phyloP scores from a whole-genome alignment of 768 basidiomycete species.

The Dioszegia crocea region DNA sequence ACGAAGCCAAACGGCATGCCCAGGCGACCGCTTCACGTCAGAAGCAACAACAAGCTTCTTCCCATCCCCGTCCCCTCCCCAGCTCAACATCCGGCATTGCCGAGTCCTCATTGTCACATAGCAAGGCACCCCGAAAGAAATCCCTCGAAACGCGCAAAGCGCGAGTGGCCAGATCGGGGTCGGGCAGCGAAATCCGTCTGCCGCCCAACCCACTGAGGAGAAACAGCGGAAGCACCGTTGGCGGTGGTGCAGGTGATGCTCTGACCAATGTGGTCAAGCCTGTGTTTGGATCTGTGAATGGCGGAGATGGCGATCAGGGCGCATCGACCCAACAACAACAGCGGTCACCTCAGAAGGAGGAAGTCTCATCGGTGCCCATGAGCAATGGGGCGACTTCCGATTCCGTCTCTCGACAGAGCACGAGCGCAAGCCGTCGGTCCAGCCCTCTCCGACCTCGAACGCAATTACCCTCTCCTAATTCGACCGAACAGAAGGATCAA shows the following conservation, averaged over 20 bases:
- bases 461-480: conserved; percentile 8
- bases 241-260: not conserved
- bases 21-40: conserved; percentile 17
- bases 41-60: not conserved
- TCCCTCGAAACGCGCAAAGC: not conserved
- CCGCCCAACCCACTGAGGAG: conserved; percentile 10
- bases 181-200: conserved; percentile 14
- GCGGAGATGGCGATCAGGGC: not conserved
- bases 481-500: not conserved
- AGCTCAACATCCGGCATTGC: not conserved
- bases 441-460: not conserved
- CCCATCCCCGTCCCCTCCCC: not conserved
- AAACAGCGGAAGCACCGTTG: not conserved
- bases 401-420: conserved; percentile 6
- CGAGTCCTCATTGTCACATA: not conserved
- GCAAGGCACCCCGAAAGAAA: not conserved
- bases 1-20: conserved; percentile 38
- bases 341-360: not conserved
- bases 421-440: conserved; percentile 5
- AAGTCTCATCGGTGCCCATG: not conserved
- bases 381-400: not conserved
- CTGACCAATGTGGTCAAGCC: conserved; percentile 20
- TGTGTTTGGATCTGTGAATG: conserved; percentile 17
- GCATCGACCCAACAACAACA: no score
- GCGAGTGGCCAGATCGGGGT: not conserved